Base-by-base conservation (phyloP, 176 grass and related monocot genomes). In the Carex cristatella region DNA sequence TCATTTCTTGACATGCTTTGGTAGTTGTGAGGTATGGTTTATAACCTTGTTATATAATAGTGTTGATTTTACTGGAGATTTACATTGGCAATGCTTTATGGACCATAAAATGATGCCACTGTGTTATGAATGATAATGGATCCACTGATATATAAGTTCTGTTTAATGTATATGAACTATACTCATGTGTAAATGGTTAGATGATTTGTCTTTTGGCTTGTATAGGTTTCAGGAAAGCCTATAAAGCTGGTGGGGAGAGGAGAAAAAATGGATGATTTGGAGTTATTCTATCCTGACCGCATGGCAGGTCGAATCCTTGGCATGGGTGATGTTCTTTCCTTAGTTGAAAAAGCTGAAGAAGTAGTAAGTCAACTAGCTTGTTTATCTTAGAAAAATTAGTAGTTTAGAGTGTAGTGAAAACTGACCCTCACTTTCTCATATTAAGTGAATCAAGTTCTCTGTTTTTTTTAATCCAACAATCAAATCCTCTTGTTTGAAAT, bases 261-360 rank as follows among this genome's bases (percentile, higher is more conserved):
- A 33, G 96, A 98, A 59, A 91, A 89, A 28, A 90, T 98, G 79
- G 93, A 94, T 75, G 96, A 98, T 63, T 90, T 98, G 69, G 96
- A 98, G 79, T 88, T 86, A 86, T 99, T 99, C 90, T 99, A 95
- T 84, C 96, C 96, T 60, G 91, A 99, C 74, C 91, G 93, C 12
- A 99, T 99, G 96, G 96, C 93, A 7, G 91, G 94, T 2, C 91
- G 96, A 48, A 87, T 99, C 53, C 86, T 99, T 83, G 96, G 93
- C 77, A 99, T 99, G 96, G 96, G 96, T 61, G 96, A 99, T 88
- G 93, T 95, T 73, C 96, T 99, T 88, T 95, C 93, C 70, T 99
- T 99, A 69, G 93, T 99, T 35, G 93, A 95, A 88, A 95, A 99
- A 79, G 88, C 96, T 73, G 92, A 98, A 87, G 91, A 98, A 98